Evolutionary conservation across 2,329 filamentous ascomycete species (phyloP), one percentile per base, ranked within the genome.

Genomic region (Aotearoamyces nothofagi): DNA sequence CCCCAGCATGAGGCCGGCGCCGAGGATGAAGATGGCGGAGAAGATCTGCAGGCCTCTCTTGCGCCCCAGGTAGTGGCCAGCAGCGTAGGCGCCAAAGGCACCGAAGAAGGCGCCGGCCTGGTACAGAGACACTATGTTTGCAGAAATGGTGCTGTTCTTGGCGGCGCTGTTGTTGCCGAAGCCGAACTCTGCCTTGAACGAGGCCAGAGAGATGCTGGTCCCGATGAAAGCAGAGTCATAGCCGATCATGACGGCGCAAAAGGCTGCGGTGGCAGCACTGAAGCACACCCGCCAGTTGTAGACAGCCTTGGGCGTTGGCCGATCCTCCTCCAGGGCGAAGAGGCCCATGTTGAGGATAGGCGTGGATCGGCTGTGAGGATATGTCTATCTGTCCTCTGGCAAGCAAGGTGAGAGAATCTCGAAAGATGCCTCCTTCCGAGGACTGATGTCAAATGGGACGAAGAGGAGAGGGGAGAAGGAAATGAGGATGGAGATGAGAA

Each of bases 101-200:
- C 81, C 81, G 41, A 87, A 86, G 57, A 90, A 86, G 34, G 79
- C 79, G 34, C 80, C 80, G 7, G 80, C 81, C 52, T 87, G 81
- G 55, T 82, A 86, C 30, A 78, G 68, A 15, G 76, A 83, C 29
- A 84, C 79, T 36, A 86, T 83, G 50, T 86, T 87, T 42, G 74
- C 60, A 44, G 71, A 74, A 26, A 78, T 56, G 4, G 78, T 52
- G 16, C 71, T 63, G 15, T 72, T 54, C n/a, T 66, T 45, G 3
- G 42, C 31, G 0, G 47, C 30, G 4, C 47, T 51, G 53, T 74
- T 66, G 3, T 52, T 31, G 3, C 50, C 55, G 41, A 84, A 75
- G 9, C 57, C 42, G 49, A 87, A 87, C 46, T 86, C 80, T 1
- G 58, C 44, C 24, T 58, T 60, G 52, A 86, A 86, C 0, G 78